phyloP scores from a whole-genome alignment of 495 filamentous ascomycete genomes.

The Penicillium canariense region DNA sequence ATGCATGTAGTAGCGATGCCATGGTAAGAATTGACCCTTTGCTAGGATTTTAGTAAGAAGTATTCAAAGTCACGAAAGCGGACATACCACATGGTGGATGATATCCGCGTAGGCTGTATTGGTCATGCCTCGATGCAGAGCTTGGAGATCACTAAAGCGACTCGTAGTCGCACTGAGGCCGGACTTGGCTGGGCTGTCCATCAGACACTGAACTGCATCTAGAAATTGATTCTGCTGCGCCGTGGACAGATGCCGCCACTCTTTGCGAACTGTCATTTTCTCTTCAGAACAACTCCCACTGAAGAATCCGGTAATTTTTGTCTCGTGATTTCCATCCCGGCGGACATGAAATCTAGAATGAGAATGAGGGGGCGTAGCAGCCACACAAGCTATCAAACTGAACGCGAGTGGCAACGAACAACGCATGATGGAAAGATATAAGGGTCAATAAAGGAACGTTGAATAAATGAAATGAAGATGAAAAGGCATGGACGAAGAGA shows the following conservation, averaged over 20 bases:
- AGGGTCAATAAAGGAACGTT: too few species aligned
- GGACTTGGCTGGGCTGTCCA: slow-evolving; percentile 19
- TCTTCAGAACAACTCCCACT: slow-evolving; percentile 6
- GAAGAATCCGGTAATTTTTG: slow-evolving; percentile 7
- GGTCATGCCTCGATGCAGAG: slow-evolving; percentile 18
- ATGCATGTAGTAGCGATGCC: slow-evolving; percentile 47
- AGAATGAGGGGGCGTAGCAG: background rate
- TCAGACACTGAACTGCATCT: slow-evolving; percentile 26
- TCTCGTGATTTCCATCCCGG: background rate
- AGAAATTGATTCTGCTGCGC: slow-evolving; percentile 24
- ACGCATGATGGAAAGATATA: background rate
- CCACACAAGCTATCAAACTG: background rate
- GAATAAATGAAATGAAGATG: too few species aligned
- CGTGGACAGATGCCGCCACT: slow-evolving; percentile 34
- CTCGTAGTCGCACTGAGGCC: slow-evolving; percentile 9
- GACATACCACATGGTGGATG: slow-evolving; percentile 16
- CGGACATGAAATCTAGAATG: background rate
- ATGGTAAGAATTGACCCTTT: slow-evolving; percentile 41
- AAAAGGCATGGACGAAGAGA: too few species aligned
- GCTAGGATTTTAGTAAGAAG: background rate
- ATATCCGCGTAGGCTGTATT: slow-evolving; percentile 16
- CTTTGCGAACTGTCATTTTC: slow-evolving; percentile 24
- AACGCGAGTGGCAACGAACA: background rate
- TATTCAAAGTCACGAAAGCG: background rate
- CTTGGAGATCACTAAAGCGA: slow-evolving; percentile 18